Base-by-base conservation (phyloP, 2,329 filamentous ascomycete species). In the Colletotrichum melonis region DNA sequence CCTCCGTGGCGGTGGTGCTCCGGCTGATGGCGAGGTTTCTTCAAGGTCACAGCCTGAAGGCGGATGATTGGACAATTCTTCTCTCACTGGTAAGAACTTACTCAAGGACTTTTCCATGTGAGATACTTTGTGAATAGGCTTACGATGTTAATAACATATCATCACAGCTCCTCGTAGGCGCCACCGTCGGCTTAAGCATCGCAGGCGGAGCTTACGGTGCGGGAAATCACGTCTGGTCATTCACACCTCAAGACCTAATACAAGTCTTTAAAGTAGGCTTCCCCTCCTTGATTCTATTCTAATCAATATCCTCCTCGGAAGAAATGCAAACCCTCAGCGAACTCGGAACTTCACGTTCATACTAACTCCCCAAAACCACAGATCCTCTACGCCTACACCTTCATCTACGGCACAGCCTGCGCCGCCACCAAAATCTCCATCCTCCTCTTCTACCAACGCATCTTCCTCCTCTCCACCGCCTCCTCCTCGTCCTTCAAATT, bases 381-480 rank as follows among this genome's bases (percentile, higher is more conserved):
- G 69, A 70, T 75, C 24, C 63, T 76, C 2, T 76, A 73, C 35
- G 46, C 35, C 4, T 76, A 76, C 49, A 76, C 74, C 3, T 75
- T 73, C 16, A 49, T 75, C 1, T 76, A 76, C 55, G 74, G 66
- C 19, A 66, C 66, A 2, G 63, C 74, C 11, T 72, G 73, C 55
- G 70, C 74, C 9, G 66, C 69, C 12, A 75, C 59, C 11, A 76
- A 76, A n/a, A 73, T 75, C n/a, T 75, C 73, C 1, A 75, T 75
- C 38, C 67, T 75, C 1, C 64, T 73, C n/a, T 75, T 76, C 49
- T 76, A 76, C 54, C 70, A 69, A 38, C 69, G 74, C 3, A 64
- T 76, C 9, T 76, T 76, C 12, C 22, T 65, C 3, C 38, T 42
- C 38, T 49, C 71, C 8, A 24, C 24, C 14, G 56, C 38, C 16